phyloP scores from a whole-genome alignment of 177 flowering plant genomes.

The Tripterygium wilfordii region DNA sequence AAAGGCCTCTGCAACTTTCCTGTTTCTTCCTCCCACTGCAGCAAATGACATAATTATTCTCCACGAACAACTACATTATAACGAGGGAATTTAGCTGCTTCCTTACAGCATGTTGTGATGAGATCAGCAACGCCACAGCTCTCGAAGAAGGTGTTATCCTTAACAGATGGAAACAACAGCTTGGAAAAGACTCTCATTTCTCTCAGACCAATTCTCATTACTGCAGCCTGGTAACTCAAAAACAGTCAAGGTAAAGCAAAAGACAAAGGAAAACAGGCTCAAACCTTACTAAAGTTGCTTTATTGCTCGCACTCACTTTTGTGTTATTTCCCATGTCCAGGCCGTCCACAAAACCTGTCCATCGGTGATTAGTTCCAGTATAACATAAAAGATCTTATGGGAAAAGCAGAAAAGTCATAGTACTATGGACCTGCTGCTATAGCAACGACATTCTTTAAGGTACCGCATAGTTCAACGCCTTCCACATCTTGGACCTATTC shows the following conservation, averaged over 20 bases:
- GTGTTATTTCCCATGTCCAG: slow-evolving; percentile 97
- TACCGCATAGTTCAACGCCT: slow-evolving; percentile 96
- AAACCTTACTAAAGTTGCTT: neutral
- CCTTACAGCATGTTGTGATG: slow-evolving; percentile 93
- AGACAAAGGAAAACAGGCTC: neutral
- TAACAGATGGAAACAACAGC: slow-evolving; percentile 76
- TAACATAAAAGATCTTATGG: neutral
- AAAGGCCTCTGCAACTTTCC: slow-evolving; percentile 95
- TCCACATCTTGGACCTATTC: slow-evolving; percentile 85
- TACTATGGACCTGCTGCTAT: slow-evolving; percentile 72
- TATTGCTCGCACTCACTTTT: slow-evolving; percentile 43
- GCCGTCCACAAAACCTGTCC: slow-evolving; percentile 89
- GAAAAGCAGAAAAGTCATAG: neutral
- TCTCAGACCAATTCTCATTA: slow-evolving; percentile 88
- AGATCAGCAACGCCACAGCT: slow-evolving; percentile 99
- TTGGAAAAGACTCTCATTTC: slow-evolving; percentile 95
- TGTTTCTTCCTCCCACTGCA: slow-evolving; percentile 97
- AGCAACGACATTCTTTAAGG: slow-evolving; percentile 93
- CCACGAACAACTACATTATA: slow-evolving; percentile 1
- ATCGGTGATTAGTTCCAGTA: neutral
- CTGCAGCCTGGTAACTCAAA: slow-evolving; percentile 60
- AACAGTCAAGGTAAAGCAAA: neutral
- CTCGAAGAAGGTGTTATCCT: slow-evolving; percentile 88
- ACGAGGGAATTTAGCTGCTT: slow-evolving; percentile 5
- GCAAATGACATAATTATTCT: slow-evolving; percentile 1